Evolutionary conservation across 2,329 filamentous ascomycete genomes (phyloP).

Genomic region (Sodiomyces alkalinus): DNA sequence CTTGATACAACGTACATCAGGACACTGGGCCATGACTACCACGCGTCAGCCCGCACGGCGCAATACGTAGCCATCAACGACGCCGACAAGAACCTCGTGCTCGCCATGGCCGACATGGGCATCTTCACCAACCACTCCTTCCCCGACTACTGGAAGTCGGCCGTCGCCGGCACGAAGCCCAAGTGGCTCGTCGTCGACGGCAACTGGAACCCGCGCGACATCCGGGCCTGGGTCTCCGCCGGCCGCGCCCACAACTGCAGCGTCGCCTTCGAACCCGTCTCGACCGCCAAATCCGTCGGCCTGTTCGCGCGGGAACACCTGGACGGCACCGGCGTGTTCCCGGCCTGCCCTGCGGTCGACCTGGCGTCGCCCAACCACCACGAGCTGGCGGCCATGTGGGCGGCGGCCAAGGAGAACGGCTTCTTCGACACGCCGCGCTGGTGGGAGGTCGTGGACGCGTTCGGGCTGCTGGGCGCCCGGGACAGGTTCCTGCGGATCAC

Average conservation of each 20-base stretch:
- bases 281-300: slow-evolving; percentile 57
- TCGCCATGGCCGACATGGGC: slow-evolving; percentile 92
- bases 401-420: slow-evolving; percentile 47
- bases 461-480: slow-evolving; percentile 60
- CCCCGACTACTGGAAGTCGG: slow-evolving; percentile 42
- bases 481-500: slow-evolving; percentile 59
- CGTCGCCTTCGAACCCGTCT: slow-evolving; percentile 82
- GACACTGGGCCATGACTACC: slow-evolving; percentile 30
- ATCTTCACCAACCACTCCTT: slow-evolving; percentile 52
- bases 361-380: slow-evolving; percentile 70
- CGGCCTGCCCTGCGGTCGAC: slow-evolving; percentile 46
- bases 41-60: slow-evolving; percentile 52
- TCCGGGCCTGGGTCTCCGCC: slow-evolving; percentile 52
- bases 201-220: slow-evolving; percentile 60
- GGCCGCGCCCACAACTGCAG: slow-evolving; percentile 39
- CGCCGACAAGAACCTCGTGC: slow-evolving; percentile 62
- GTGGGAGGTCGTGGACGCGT: slow-evolving; percentile 66
- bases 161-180: slow-evolving; percentile 41
- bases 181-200: slow-evolving; percentile 73
- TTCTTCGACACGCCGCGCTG: slow-evolving; percentile 57
- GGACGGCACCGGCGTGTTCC: slow-evolving; percentile 39
- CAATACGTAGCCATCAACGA: slow-evolving; percentile 91
- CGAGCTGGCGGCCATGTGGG: slow-evolving; percentile 70
- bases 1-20: slow-evolving; percentile 51
- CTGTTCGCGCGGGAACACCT: slow-evolving; percentile 40